Base-by-base conservation (phyloP, 345 rosid genomes). In the Aegle marmelos region DNA sequence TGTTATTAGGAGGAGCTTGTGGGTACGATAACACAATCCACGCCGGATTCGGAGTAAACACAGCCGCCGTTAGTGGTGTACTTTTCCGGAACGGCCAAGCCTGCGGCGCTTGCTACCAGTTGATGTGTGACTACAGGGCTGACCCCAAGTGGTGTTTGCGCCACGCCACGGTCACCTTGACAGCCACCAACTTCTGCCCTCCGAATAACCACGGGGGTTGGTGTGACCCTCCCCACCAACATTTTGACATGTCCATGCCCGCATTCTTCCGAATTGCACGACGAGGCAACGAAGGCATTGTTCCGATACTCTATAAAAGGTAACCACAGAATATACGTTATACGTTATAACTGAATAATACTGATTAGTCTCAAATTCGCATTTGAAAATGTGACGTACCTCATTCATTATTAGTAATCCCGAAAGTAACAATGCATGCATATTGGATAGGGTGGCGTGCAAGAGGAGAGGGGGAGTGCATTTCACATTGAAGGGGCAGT, bases 171-270 rank as follows among this genome's bases (percentile, higher is more conserved):
- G 93, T 92, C 73, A 87, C 91, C 25, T 76, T 92, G 39, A 93
- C 98, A 4, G 89, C 97, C 77, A 93, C 98, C 83, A 89, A 93
- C 59, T 92, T 92, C 80, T 90, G 98, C 82, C 98, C 98, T 24
- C 76, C 97, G 2, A 90, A 92, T 77, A 89, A 93, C 61, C 89
- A 86, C 16, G 89, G 93, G 17, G 97, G 98, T 16, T 92, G 95
- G 98, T 93, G 98, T 68, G 84, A 93, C 78, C 89, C 87, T 19
- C 97, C 98, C 56, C 91, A 80, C 61, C 95, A 87, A 54, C 97
- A 93, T 76, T 92, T 93, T 41, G 98, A 93, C 81, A 85, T 93
- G 98, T 90, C 98, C 64, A 69, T 81, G 81, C 91, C 93, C 0
- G 89, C 98, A 48, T 93, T 92, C 87, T 82, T 89, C 60, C 89